phyloP scores from a whole-genome alignment of 768 basidiomycete genomes.

The Leccinum aurantiacum region DNA sequence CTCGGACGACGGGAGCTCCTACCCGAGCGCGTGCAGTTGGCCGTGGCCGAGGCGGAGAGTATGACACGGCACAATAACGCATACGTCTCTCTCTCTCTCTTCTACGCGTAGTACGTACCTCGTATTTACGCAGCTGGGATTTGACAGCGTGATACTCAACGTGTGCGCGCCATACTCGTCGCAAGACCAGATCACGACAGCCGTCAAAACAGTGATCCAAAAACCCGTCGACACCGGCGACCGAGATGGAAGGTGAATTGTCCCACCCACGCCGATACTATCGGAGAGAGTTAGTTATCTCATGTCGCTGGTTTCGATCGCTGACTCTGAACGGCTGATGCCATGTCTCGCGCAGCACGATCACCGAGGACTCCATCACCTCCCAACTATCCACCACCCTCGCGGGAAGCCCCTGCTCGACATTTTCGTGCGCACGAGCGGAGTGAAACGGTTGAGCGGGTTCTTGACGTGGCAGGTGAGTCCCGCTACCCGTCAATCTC shows the following conservation, averaged over 20 bases:
- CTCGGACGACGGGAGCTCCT: conserved; percentile 76
- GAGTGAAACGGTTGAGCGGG: conserved; percentile 64
- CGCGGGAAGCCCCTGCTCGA: conserved; percentile 76
- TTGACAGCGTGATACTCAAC: conserved; percentile 77
- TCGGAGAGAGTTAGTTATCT: conserved; percentile 3
- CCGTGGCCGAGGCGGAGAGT: conserved; percentile 67
- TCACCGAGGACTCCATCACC: conserved; percentile 71
- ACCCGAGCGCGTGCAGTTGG: conserved; percentile 70
- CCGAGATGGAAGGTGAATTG: conserved; percentile 28
- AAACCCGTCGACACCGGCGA: conserved; percentile 34
- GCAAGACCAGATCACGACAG: conserved; percentile 85
- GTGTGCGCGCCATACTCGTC: conserved; percentile 92
- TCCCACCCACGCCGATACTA: no score
- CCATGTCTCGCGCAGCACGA: conserved; percentile 32
- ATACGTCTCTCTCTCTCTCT: conserved; percentile 38
- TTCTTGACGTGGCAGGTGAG: conserved; percentile 95
- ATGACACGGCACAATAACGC: conserved; percentile 72
- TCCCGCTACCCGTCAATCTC: conserved; percentile 1
- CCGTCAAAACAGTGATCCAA: conserved; percentile 47
- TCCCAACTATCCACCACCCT: conserved; percentile 63
- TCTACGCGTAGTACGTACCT: neutral
- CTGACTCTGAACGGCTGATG: neutral
- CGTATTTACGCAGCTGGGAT: neutral
- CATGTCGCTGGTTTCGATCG: neutral
- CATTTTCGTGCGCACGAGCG: conserved; percentile 87